These are phyloP conservation scores for Cadophora gregata DNA, from an alignment of 2,329 filamentous ascomycete species.

Conservation along the genomic window DNA sequence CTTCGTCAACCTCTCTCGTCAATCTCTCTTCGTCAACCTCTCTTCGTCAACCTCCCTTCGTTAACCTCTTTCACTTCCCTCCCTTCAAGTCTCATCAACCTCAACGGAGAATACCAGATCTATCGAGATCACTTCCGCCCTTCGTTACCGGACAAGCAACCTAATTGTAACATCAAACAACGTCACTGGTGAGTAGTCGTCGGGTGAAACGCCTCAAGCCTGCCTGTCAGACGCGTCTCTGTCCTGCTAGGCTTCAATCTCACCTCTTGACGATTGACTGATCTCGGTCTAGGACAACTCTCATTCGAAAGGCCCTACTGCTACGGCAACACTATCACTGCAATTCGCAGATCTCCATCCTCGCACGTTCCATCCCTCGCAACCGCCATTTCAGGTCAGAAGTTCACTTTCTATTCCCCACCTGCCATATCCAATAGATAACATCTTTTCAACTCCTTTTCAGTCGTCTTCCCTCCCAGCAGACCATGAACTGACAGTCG, in stretches of 20 bases:
- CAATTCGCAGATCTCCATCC: neutral
- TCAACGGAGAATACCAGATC: neutral
- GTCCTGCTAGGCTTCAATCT: neutral
- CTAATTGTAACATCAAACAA: neutral
- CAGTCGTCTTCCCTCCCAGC: neutral
- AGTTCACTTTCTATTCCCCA: neutral
- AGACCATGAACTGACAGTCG: neutral
- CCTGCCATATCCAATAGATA: neutral
- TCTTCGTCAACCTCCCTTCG: neutral
- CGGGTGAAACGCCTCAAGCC: no score
- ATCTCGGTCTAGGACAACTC: neutral
- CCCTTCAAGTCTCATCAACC: slow-evolving; percentile 1
- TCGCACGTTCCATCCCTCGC: neutral
- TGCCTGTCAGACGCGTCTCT: neutral
- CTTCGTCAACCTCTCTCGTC: no score
- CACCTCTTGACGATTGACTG: neutral
- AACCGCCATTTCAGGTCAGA: neutral
- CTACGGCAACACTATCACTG: slow-evolving; percentile 1
- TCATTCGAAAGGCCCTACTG: neutral
- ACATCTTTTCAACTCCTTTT: neutral
- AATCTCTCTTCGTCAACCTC: neutral
- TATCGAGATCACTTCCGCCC: neutral
- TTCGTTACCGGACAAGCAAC: slow-evolving; percentile 5
- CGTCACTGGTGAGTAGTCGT: neutral
- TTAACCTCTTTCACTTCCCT: neutral